phyloP scores from a whole-genome alignment of 345 rosid species.

The Adansonia digitata region DNA sequence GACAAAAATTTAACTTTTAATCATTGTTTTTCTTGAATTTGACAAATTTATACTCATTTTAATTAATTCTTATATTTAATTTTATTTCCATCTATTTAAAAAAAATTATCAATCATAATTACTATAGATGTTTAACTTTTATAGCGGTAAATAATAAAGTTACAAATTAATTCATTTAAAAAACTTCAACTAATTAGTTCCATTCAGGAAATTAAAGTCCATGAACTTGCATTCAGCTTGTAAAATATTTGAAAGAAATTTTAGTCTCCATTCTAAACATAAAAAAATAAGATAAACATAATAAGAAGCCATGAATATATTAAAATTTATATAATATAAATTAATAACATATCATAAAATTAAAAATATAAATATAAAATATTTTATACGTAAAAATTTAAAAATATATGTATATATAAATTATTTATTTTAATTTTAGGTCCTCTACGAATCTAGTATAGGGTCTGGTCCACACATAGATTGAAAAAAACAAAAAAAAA shows the following conservation, averaged over 20 bases:
- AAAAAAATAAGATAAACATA: too few species aligned
- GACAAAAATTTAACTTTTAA: slow-evolving; percentile 14
- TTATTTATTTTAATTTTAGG: too few species aligned
- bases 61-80: slow-evolving; percentile 2
- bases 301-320: too few species aligned
- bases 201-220: not conserved
- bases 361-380: too few species aligned
- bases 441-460: not conserved
- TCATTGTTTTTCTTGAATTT: not conserved
- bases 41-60: not conserved
- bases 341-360: too few species aligned
- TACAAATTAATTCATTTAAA: not conserved
- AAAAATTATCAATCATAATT: too few species aligned
- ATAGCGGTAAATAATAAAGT: not conserved
- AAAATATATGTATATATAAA: too few species aligned
- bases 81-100: too few species aligned
- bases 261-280: slow-evolving; percentile 6
- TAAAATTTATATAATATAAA: too few species aligned
- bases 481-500: not conserved
- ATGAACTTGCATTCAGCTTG: not conserved
- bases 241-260: slow-evolving; percentile 11
- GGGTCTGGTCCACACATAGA: not conserved
- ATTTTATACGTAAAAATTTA: too few species aligned
- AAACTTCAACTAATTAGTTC: not conserved
- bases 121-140: not conserved